These are phyloP conservation scores for Termitomyces titanicus DNA, from an alignment of 768 basidiomycete species.

Conservation along the genomic window DNA sequence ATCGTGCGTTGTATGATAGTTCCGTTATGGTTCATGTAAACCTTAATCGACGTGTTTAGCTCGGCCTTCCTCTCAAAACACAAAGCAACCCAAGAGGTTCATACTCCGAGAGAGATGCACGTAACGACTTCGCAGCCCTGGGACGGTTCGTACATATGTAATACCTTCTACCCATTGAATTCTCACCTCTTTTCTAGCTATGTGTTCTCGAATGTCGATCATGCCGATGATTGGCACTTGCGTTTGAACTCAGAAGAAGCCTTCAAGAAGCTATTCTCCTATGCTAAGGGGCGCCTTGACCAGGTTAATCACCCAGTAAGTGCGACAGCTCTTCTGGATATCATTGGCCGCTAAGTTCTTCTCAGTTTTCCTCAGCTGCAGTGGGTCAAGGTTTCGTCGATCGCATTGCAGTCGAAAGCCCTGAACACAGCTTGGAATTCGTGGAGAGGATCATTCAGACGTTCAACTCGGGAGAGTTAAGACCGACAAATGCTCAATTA, in stretches of 20 bases:
- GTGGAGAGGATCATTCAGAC: slow-evolving; percentile 25
- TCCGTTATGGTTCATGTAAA: background rate
- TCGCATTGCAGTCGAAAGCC: slow-evolving; percentile 14
- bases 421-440: slow-evolving; percentile 25
- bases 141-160: slow-evolving; percentile 37
- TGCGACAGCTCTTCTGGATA: background rate
- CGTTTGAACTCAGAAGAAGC: slow-evolving; percentile 34
- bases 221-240: slow-evolving; percentile 44
- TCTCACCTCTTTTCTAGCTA: slow-evolving; percentile 28
- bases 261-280: slow-evolving; percentile 24
- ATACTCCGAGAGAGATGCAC: slow-evolving; percentile 36
- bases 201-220: slow-evolving; percentile 40
- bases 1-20: slow-evolving; percentile 40
- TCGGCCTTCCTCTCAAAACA: slow-evolving; percentile 42
- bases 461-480: slow-evolving; percentile 12
- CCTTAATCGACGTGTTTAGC: slow-evolving; percentile 20
- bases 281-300: slow-evolving; percentile 29
- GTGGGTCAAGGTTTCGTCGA: slow-evolving; percentile 8
- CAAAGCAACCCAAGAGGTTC: slow-evolving; percentile 23
- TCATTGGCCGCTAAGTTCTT: background rate
- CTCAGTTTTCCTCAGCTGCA: background rate
- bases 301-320: slow-evolving; percentile 19
- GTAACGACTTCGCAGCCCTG: slow-evolving; percentile 42
- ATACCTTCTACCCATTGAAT: background rate
- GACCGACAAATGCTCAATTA: slow-evolving; percentile 28